Evolutionary conservation across 202 grass and related monocot genomes (phyloP), one percentile per base, ranked within the genome.

Genomic region (Zoysia matrella): DNA sequence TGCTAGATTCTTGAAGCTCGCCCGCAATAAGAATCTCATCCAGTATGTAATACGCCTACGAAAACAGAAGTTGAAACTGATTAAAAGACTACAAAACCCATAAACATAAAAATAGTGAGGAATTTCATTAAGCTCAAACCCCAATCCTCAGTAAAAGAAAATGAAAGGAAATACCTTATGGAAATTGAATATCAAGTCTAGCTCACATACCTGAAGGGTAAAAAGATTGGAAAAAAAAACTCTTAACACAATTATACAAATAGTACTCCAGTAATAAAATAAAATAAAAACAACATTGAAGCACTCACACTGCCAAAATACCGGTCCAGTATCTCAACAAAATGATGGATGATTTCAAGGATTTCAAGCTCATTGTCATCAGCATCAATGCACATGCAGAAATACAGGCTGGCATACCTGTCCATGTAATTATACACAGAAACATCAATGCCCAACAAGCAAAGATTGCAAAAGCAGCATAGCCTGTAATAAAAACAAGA

Each of bases 101-200:
- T 73, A 73, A 82, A 65, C 14, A 62, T 18, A 39, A 70, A 45
- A 40, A 3, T 79, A 67, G 69, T 6, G 18, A 14, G 4, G 18
- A 62, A 13, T 56, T 61, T 30, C 22, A 4, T 49, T 40, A 46
- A 62, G 61, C 42, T 53, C 52, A 13, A 54, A 57, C 7, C 12
- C 10, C 71, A 1, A 30, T 50, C 78, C 40, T 41, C 8, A 60
- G 48, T 8, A 0, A 10, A 13, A 74, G 40, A 14, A 39, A 69
- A 62, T 5, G 12, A 60, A 71, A 76, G 63, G 56, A 3, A 56
- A 47, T 95, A 99, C 93, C 96, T 99, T 99, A 76, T 99, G 91
- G 78, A 99, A 99, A 83, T 95, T 99, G 89, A 99, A 99, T 84
- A 99, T 99, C 81, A 99, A 89, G 90, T 99, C 96, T 73, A 99